Percentiles rank a stretch among this genome's conserved stretches.
Conservation (phyloP, 2,329 filamentous ascomycete genomes). For the Boeremia exigua region DNA sequence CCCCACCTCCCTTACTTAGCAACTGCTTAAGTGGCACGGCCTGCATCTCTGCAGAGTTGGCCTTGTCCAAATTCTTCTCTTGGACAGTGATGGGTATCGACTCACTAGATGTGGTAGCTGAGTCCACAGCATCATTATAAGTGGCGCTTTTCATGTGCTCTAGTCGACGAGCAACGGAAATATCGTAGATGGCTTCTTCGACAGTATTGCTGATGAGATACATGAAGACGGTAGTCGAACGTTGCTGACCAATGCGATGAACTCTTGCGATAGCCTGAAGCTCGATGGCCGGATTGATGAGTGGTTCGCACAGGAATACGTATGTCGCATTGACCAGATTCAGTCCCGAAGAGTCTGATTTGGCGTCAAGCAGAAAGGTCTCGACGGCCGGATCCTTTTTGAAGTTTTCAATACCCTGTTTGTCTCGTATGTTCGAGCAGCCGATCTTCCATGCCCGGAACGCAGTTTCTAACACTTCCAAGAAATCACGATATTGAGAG, state of each 20-base stretch:
- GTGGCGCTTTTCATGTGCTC: slow-evolving; percentile 69
- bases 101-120: slow-evolving; percentile 19
- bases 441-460: slow-evolving; percentile 76
- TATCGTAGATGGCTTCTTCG: slow-evolving; percentile 88
- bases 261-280: slow-evolving; percentile 94
- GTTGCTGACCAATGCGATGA: slow-evolving; percentile 88
- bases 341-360: slow-evolving; percentile 84
- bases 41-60: slow-evolving; percentile 84
- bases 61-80: slow-evolving; percentile 74
- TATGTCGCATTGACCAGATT: slow-evolving; percentile 93
- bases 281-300: slow-evolving; percentile 92
- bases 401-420: slow-evolving; percentile 75
- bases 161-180: slow-evolving; percentile 79
- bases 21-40: slow-evolving; percentile 72
- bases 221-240: slow-evolving; percentile 91
- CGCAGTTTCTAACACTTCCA: slow-evolving; percentile 73
- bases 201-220: slow-evolving; percentile 91
- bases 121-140: neutral
- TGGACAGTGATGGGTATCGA: slow-evolving; percentile 50
- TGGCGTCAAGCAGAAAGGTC: slow-evolving; percentile 87
- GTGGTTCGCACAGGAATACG: slow-evolving; percentile 91
- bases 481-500: slow-evolving; percentile 85
- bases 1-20: slow-evolving; percentile 73
- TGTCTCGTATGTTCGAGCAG: slow-evolving; percentile 71
- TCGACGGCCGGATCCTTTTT: slow-evolving; percentile 75